Evolutionary conservation across 306 rosid genomes (phyloP).

Genomic region (Vicia villosa): DNA sequence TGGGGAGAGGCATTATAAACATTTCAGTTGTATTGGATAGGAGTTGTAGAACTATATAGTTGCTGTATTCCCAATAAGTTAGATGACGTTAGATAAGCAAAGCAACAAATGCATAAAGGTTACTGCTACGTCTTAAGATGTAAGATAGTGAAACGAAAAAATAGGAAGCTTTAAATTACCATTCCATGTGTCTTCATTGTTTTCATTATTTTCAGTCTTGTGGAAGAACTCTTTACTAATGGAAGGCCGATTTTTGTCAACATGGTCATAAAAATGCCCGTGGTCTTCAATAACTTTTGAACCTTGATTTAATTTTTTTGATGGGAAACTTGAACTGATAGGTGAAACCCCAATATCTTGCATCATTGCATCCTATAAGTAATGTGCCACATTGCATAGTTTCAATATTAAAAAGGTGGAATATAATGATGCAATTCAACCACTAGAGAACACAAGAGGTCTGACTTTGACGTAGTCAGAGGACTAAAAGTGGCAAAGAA

Average conservation of each 20-base stretch:
- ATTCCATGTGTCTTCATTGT: conserved; percentile 53
- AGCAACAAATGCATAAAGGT: conserved; percentile 22
- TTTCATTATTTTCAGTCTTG: conserved; percentile 43
- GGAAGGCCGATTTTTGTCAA: conserved; percentile 41
- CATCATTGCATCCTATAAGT: conserved; percentile 70
- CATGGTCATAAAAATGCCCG: conserved; percentile 38
- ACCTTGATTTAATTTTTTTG: conserved; percentile 45
- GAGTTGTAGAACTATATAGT: conserved; percentile 1
- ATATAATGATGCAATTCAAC: conserved; percentile 12
- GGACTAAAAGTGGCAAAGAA: conserved; percentile 2
- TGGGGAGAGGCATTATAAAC: conserved; percentile 21
- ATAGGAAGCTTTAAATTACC: conserved; percentile 47
- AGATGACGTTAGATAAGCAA: conserved; percentile 12
- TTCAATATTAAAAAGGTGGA: conserved; percentile 27
- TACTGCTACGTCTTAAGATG: neutral
- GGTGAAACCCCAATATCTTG: conserved; percentile 52
- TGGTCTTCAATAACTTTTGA: conserved; percentile 39
- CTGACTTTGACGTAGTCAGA: neutral
- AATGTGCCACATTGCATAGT: conserved; percentile 32
- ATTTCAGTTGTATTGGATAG: conserved; percentile 23
- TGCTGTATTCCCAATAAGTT: conserved; percentile 1
- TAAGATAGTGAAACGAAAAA: neutral
- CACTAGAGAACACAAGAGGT: conserved; percentile 12
- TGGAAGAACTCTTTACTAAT: conserved; percentile 47
- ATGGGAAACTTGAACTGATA: conserved; percentile 50